Conservation (phyloP, 352 stramenopile genomes). For the Phytophthora fragariaefolia region DNA sequence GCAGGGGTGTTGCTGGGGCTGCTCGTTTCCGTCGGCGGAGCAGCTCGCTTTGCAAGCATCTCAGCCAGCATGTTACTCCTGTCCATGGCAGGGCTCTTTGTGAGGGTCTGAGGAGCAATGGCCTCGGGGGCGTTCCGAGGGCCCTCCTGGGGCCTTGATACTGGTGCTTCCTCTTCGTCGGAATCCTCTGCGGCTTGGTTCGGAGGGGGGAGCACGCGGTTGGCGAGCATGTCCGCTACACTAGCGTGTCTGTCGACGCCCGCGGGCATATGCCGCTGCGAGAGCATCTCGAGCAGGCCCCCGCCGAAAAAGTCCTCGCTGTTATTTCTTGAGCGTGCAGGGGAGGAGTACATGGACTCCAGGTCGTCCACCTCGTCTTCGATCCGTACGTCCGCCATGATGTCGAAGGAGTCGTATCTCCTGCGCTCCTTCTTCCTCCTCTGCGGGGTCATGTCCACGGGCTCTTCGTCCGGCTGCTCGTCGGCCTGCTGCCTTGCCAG, state of each 20-base stretch:
- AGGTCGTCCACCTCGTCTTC: slow-evolving; percentile 34
- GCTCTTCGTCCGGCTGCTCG: slow-evolving; percentile 26
- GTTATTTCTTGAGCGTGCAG: slow-evolving; percentile 36
- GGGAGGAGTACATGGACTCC: slow-evolving; percentile 36
- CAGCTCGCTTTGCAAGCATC: slow-evolving; percentile 40
- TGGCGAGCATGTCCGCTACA: slow-evolving; percentile 44
- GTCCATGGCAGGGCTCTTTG: slow-evolving; percentile 18
- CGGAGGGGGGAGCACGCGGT: slow-evolving; percentile 12
- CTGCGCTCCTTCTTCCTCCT: slow-evolving; percentile 28
- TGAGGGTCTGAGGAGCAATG: not conserved
- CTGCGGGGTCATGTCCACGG: slow-evolving; percentile 11
- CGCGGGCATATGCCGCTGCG: slow-evolving; percentile 44
- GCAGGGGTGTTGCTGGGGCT: not conserved
- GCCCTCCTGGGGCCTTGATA: not conserved
- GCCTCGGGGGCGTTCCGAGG: not conserved
- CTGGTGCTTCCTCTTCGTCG: slow-evolving; percentile 18
- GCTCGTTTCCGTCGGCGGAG: slow-evolving; percentile 18
- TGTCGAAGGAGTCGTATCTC: slow-evolving; percentile 45
- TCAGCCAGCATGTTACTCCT: slow-evolving; percentile 46
- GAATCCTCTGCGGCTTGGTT: slow-evolving; percentile 9
- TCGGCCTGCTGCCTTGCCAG: slow-evolving; percentile 29
- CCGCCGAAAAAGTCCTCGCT: slow-evolving; percentile 42
- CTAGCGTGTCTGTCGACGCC: slow-evolving; percentile 37
- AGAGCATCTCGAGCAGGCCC: slow-evolving; percentile 40
- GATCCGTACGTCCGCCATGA: slow-evolving; percentile 33